Conservation (phyloP, 441 rosid genomes). For the Pelargonium cotyledonis region DNA sequence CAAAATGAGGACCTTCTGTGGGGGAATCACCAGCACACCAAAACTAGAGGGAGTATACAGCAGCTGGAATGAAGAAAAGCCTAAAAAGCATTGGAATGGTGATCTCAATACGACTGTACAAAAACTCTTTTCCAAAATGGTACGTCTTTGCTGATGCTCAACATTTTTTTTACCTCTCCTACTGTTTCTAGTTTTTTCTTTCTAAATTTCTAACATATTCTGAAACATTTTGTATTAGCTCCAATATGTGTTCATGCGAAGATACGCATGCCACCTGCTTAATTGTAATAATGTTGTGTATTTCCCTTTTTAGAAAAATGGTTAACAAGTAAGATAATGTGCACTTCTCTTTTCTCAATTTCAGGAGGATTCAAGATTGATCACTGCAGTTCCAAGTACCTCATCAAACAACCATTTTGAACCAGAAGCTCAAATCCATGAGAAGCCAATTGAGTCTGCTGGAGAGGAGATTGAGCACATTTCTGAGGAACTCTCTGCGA, state of each 20-base stretch:
- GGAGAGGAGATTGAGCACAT: no score
- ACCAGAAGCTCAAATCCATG: neutral
- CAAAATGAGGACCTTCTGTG: neutral
- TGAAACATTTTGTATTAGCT: no score
- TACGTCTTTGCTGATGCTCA: neutral
- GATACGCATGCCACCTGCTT: no score
- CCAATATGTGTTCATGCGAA: no score
- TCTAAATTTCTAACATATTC: no score
- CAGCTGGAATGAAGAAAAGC: neutral
- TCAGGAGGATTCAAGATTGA: neutral
- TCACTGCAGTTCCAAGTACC: neutral
- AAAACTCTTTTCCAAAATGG: neutral
- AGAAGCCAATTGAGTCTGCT: neutral
- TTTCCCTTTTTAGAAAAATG: no score
- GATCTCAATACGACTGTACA: constrained; percentile 18
- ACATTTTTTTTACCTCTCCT: neutral
- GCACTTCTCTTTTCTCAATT: no score
- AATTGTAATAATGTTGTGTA: no score
- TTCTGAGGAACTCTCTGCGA: neutral
- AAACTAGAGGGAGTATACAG: constrained; percentile 3
- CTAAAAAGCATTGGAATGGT: constrained; percentile 9
- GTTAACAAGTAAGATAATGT: no score
- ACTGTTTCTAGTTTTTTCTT: no score
- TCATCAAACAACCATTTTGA: neutral
- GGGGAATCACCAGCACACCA: constrained; percentile 11